Conservation (phyloP, 805 yeast species). For the Priceomyces fermenticarens region DNA sequence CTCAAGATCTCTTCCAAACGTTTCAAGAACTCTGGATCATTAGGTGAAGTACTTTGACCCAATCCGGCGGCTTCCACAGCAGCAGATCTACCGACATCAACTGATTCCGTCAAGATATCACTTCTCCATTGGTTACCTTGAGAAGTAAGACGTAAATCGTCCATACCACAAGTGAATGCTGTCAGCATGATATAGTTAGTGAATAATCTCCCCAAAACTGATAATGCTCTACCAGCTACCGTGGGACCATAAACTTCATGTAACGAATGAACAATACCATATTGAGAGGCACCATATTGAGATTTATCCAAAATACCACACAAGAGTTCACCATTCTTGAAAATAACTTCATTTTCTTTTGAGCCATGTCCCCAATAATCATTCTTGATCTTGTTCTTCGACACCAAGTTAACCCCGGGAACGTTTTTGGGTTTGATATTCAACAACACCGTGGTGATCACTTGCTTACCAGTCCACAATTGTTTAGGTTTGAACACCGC, state of each 20-base stretch:
- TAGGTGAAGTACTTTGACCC: conserved; percentile 42
- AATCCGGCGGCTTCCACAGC: conserved; percentile 93
- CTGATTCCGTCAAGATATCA: conserved; percentile 73
- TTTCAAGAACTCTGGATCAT: conserved; percentile 74
- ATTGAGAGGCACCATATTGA: conserved; percentile 97
- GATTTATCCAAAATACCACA: conserved; percentile 96
- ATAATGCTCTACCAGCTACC: conserved; percentile 83
- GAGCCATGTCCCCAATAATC: conserved; percentile 93
- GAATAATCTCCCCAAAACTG: conserved; percentile 92
- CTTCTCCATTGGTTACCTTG: conserved; percentile 90
- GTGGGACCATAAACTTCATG: conserved; percentile 94
- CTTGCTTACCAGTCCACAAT: conserved; percentile 97
- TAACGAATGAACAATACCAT: conserved; percentile 93
- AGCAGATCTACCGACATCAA: conserved; percentile 83
- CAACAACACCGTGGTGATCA: conserved; percentile 84
- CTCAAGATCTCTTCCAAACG: conserved; percentile 93
- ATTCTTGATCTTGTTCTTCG: conserved; percentile 86
- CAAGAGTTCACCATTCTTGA: conserved; percentile 81
- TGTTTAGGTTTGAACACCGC: conserved; percentile 83
- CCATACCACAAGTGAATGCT: conserved; percentile 99
- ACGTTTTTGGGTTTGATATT: conserved; percentile 83
- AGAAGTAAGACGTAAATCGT: conserved; percentile 85
- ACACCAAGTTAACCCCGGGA: conserved; percentile 85
- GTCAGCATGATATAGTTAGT: conserved; percentile 89
- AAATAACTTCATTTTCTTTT: conserved; percentile 78